phyloP scores from a whole-genome alignment of 345 rosid genomes.

The Rhizophora mangle region DNA sequence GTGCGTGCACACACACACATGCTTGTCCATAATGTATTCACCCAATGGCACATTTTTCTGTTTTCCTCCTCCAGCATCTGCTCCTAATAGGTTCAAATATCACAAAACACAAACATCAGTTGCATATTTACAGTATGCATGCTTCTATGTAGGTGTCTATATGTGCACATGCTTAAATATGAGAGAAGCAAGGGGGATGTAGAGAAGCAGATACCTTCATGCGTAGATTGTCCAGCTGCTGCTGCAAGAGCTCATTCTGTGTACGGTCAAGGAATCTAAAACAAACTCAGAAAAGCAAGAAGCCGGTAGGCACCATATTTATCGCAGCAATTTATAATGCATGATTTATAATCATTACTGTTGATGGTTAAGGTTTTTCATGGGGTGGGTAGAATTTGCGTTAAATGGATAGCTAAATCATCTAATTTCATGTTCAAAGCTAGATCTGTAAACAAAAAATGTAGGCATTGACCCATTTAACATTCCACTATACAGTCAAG shows the following conservation, averaged over 20 bases:
- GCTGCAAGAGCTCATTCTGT: conserved; percentile 75
- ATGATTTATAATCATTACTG: no score
- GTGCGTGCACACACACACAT: background rate
- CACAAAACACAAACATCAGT: background rate
- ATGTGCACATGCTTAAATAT: background rate
- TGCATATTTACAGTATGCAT: background rate
- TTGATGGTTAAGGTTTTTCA: no score
- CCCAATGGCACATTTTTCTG: conserved; percentile 63
- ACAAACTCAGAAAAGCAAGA: no score
- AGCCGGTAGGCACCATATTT: no score
- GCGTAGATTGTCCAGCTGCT: conserved; percentile 68
- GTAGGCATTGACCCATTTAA: no score
- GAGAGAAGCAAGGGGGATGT: background rate
- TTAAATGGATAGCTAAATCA: no score
- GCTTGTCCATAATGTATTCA: conserved; percentile 11
- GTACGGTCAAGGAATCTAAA: background rate
- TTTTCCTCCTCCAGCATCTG: conserved; percentile 68
- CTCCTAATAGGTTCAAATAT: conserved; percentile 33
- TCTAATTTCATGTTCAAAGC: no score
- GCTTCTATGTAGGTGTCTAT: background rate
- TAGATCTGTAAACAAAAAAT: no score
- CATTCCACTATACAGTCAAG: no score
- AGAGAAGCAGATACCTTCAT: conserved; percentile 47
- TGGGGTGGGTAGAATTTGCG: no score
- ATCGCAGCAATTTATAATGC: no score